phyloP scores from a whole-genome alignment of 2,329 filamentous ascomycete genomes.

The Pseudocercospora ulei region DNA sequence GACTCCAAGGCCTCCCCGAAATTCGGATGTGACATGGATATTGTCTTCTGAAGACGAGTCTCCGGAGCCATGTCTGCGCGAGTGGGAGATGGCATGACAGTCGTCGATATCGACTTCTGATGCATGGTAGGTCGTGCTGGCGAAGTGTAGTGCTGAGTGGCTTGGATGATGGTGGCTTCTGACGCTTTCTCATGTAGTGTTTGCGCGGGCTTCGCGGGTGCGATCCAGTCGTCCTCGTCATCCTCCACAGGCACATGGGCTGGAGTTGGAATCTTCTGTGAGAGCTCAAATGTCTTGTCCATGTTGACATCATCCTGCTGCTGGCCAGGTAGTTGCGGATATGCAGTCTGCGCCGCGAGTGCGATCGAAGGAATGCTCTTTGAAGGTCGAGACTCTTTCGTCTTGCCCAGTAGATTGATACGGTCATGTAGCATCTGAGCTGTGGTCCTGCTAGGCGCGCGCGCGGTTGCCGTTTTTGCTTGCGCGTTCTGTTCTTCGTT shows the following conservation, averaged over 20 bases:
- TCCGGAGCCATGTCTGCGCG: conserved; percentile 33
- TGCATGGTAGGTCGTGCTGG: conserved; percentile 32
- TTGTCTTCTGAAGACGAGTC: conserved; percentile 48
- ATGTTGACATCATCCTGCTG: conserved; percentile 19
- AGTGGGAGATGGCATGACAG: conserved; percentile 41
- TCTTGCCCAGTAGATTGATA: conserved; percentile 63
- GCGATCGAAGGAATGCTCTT: conserved; percentile 35
- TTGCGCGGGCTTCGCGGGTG: conserved; percentile 36
- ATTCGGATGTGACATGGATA: conserved; percentile 39
- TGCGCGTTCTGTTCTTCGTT: conserved; percentile 48
- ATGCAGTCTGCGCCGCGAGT: conserved; percentile 33
- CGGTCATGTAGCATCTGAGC: conserved; percentile 87
- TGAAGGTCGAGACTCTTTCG: conserved; percentile 40
- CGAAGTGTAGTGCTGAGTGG: conserved; percentile 32
- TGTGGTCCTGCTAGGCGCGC: conserved; percentile 73
- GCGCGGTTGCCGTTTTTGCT: conserved; percentile 37
- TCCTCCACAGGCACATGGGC: conserved; percentile 34
- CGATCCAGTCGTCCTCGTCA: conserved; percentile 53
- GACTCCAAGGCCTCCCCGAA: conserved; percentile 35
- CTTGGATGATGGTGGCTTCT: conserved; percentile 13
- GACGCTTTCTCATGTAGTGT: conserved; percentile 13
- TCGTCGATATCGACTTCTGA: conserved; percentile 34
- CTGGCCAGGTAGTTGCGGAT: conserved; percentile 35
- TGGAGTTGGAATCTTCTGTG: conserved; percentile 9
- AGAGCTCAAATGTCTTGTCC: conserved; percentile 5